Conservation (phyloP, 2,329 filamentous ascomycete species). For the Pleomassaria siparia region DNA sequence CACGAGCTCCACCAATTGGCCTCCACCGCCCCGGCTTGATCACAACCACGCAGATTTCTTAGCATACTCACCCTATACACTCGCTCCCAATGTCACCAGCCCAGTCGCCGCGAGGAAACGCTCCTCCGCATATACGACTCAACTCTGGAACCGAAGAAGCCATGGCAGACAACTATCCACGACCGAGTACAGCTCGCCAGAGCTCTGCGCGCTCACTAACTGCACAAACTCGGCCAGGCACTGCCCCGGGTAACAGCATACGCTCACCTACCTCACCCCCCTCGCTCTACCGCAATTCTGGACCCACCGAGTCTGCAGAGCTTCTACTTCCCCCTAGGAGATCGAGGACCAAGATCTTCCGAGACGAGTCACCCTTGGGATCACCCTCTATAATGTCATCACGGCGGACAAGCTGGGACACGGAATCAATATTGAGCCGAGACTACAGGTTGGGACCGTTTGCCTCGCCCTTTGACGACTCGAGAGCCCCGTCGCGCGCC, state of each 20-base stretch:
- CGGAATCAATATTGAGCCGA: conserved; percentile 55
- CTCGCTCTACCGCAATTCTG: conserved; percentile 40
- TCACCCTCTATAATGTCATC: conserved; percentile 60
- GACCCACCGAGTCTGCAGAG: conserved; percentile 50
- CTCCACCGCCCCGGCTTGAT: conserved; percentile 21
- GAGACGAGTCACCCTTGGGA: conserved; percentile 53
- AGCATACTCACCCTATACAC: conserved; percentile 31
- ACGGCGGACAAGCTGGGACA: conserved; percentile 66
- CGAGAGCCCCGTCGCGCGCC: conserved; percentile 58
- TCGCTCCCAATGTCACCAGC: conserved; percentile 32
- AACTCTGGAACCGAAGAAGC: conserved; percentile 62
- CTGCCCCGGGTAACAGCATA: conserved; percentile 24
- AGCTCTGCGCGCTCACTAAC: conserved; percentile 50
- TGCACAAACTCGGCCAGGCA: conserved; percentile 39
- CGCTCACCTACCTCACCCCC: conserved; percentile 23
- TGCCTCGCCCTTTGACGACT: conserved; percentile 61
- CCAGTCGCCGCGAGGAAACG: conserved; percentile 33
- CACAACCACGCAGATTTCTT: conserved; percentile 19
- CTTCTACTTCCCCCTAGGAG: conserved; percentile 53
- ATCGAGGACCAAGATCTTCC: conserved; percentile 52
- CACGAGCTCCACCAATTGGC: conserved; percentile 24
- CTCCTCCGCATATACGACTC: conserved; percentile 63
- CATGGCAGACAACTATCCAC: conserved; percentile 48
- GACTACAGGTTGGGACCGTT: conserved; percentile 56
- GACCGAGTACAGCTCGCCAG: conserved; percentile 44